Conservation (phyloP, 106 monocot species). For the Allium fistulosum region DNA sequence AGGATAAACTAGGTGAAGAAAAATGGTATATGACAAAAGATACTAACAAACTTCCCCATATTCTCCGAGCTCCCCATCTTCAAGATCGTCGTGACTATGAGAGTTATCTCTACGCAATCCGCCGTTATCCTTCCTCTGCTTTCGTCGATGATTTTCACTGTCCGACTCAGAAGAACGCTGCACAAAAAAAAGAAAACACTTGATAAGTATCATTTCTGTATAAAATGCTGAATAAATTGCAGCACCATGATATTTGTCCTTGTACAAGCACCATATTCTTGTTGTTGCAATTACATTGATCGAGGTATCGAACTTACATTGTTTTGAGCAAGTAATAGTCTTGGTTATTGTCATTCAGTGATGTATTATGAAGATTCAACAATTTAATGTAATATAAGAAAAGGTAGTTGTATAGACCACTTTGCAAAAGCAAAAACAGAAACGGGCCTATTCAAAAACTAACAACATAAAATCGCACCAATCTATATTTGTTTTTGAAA, state of each 20-base stretch:
- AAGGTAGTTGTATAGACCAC: no score
- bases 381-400: no score
- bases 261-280: no score
- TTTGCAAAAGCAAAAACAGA: no score
- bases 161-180: slow-evolving; percentile 89
- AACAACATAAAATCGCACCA: no score
- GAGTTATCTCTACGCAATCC: slow-evolving; percentile 48
- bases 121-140: slow-evolving; percentile 75
- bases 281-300: background rate
- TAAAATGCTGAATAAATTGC: no score
- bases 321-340: background rate
- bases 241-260: no score
- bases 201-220: background rate
- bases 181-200: background rate
- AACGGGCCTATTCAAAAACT: no score
- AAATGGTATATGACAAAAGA: background rate
- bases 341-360: background rate
- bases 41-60: slow-evolving; percentile 75
- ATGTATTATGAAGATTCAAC: background rate
- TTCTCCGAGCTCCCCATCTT: slow-evolving; percentile 96
- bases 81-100: slow-evolving; percentile 65
- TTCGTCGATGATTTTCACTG: slow-evolving; percentile 52
- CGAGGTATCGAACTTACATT: background rate
- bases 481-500: no score
- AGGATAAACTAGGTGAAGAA: no score